Percentiles rank a stretch among this genome's conserved stretches.
phyloP scores from a whole-genome alignment of 2,329 filamentous ascomycete species.

The Sphaceloma murrayae region DNA sequence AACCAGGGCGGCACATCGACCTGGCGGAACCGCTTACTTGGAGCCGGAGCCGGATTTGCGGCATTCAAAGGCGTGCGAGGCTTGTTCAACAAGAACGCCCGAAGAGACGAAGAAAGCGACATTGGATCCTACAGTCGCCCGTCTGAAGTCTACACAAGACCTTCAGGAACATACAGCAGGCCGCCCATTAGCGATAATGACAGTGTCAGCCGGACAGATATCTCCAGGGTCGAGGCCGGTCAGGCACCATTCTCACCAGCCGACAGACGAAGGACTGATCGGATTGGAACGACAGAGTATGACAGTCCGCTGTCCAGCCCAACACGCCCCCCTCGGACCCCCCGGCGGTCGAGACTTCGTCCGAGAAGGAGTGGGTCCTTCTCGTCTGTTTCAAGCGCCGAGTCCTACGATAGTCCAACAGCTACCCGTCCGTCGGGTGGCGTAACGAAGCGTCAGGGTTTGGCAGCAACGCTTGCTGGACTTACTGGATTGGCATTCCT shows the following conservation, averaged over 20 bases:
- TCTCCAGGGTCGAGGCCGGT: constrained; percentile 13
- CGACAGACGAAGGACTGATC: constrained; percentile 15
- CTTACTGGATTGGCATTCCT: constrained; percentile 33
- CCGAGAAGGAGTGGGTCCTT: constrained; percentile 19
- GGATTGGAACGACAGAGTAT: background rate
- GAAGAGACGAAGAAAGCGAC: constrained; percentile 43
- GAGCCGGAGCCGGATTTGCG: constrained; percentile 38
- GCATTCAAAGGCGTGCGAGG: constrained; percentile 34
- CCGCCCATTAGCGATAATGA: constrained; percentile 34
- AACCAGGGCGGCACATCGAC: constrained; percentile 25
- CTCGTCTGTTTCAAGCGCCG: constrained; percentile 18
- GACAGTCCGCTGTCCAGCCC: constrained; percentile 7
- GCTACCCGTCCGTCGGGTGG: constrained; percentile 19
- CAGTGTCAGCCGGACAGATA: constrained; percentile 35
- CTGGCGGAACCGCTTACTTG: constrained; percentile 39
- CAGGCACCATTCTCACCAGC: constrained; percentile 18
- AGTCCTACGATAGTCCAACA: constrained; percentile 17
- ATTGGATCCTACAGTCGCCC: constrained; percentile 40
- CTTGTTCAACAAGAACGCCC: constrained; percentile 48
- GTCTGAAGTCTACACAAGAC: constrained; percentile 21
- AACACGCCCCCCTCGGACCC: constrained; percentile 4
- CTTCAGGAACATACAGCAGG: constrained; percentile 39
- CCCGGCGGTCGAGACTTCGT: constrained; percentile 8
- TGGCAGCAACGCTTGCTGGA: constrained; percentile 41
- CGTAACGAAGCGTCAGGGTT: constrained; percentile 27